A percentile compares a stretch with the other conserved stretches of the same genome.
Conservation (phyloP, 2,329 filamentous ascomycete genomes). For the Fusarium sp. region DNA sequence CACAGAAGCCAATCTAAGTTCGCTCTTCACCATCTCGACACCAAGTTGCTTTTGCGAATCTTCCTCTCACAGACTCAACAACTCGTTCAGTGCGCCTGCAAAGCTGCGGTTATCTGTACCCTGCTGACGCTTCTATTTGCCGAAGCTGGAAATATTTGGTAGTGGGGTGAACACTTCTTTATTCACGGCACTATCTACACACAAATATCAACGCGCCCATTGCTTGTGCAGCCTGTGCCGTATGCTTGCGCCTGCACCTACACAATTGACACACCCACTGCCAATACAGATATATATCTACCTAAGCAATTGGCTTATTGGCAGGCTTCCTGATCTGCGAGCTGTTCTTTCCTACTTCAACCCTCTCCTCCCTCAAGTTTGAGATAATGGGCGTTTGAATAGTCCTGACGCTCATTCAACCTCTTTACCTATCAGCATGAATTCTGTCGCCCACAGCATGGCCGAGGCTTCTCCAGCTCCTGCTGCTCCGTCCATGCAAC, state of each 20-base stretch:
- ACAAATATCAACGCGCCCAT: constrained; percentile 15
- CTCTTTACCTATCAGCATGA: constrained; percentile 45
- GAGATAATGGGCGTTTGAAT: constrained; percentile 43
- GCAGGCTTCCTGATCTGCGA: constrained; percentile 19
- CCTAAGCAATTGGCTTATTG: constrained; percentile 6
- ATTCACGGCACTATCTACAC: constrained; percentile 5
- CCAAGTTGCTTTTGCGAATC: constrained; percentile 6
- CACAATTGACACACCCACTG: constrained; percentile 13
- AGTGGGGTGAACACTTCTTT: constrained; percentile 17
- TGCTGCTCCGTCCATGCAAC: constrained; percentile 24
- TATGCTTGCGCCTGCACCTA: constrained; percentile 29
- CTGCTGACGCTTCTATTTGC: constrained; percentile 2
- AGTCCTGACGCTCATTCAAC: constrained; percentile 17
- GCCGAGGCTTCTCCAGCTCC: constrained; percentile 42
- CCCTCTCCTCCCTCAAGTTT: constrained; percentile 7
- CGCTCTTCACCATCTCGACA: constrained; percentile 2
- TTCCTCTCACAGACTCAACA: constrained; percentile 2
- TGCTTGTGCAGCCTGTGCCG: constrained; percentile 22
- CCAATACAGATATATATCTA: constrained; percentile 8
- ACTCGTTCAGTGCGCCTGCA: constrained; percentile 16
- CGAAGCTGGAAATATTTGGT: constrained; percentile 9
- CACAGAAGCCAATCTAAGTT: constrained; percentile 15
- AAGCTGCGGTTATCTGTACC: constrained; percentile 9
- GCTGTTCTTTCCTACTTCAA: constrained; percentile 11
- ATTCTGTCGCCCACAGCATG: constrained; percentile 50